phyloP scores from a whole-genome alignment of 2,329 filamentous ascomycete species.

The Arachnomyces sp. region DNA sequence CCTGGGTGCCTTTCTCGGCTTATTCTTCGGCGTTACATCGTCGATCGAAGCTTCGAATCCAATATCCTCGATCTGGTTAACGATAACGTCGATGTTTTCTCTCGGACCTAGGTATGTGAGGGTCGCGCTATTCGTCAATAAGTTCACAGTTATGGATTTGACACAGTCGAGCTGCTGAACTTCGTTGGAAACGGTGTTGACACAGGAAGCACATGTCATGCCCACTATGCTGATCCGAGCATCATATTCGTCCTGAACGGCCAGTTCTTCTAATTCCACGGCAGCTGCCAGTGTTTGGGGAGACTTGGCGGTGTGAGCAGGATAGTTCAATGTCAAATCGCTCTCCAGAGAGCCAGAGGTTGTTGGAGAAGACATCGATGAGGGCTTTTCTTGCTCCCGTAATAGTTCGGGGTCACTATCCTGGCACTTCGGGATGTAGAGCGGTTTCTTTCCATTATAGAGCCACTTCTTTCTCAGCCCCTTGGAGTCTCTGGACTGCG shows the following conservation, averaged over 20 bases:
- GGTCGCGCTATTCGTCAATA: constrained; percentile 60
- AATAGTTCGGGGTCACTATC: background rate
- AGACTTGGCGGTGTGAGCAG: too few species aligned
- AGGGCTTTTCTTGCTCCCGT: background rate
- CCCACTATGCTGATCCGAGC: constrained; percentile 51
- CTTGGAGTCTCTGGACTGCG: constrained; percentile 5
- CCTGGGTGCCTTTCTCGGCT: constrained; percentile 3
- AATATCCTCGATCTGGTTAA: constrained; percentile 43
- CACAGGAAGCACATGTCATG: constrained; percentile 67
- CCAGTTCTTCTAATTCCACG: constrained; percentile 8
- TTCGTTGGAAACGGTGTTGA: constrained; percentile 54
- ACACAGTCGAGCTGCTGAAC: constrained; percentile 54
- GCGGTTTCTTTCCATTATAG: background rate
- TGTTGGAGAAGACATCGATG: background rate
- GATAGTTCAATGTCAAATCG: background rate
- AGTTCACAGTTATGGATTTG: constrained; percentile 52
- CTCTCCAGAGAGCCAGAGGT: background rate
- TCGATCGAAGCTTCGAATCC: constrained; percentile 42
- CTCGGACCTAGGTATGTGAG: constrained; percentile 49
- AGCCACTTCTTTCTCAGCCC: background rate
- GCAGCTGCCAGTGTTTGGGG: background rate
- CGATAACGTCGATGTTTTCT: constrained; percentile 38
- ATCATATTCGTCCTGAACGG: constrained; percentile 13
- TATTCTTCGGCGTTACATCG: constrained; percentile 20
- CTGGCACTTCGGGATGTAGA: background rate